Base-by-base conservation (phyloP, 2,329 filamentous ascomycete species). In the Xylaria sp. region DNA sequence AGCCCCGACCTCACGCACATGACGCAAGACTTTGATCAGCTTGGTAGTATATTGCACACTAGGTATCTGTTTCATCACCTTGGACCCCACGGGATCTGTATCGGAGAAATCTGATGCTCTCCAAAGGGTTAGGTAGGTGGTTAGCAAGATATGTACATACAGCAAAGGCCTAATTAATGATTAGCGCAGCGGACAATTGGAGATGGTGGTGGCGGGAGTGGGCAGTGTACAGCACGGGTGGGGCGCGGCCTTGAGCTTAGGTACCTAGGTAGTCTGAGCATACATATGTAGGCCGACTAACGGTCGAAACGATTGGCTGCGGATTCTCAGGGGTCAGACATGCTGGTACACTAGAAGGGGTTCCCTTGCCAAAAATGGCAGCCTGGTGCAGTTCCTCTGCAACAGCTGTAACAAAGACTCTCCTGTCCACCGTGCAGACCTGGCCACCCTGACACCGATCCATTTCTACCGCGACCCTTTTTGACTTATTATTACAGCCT, bases 381-480 rank as follows among this genome's bases (percentile, higher is more conserved):
- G 19, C 30, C 56, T 65, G 61, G 56, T 58, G 27, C 58, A 53
- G 14, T 57, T 62, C 50, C 34, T 45, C 5, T 60, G 55, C 67
- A 59, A 48, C 58, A 66, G 63, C 63, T 69, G 67, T 66, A 66
- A 69, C 63, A 69, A 69, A 69, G 67, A 32, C 55, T 59, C 61
- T 47, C 61, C 51, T 61, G 61, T 21, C 56, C 61, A 42, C 34
- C 36, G 12, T 27, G 42, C n/a, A 47, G 47, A 36, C 54, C 34
- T 9, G 34, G 36, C 61, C 42, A 61, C 42, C 60, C 66, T 68
- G 56, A 61, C 62, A 58, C 63, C 54, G 27, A 55, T 62, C 57
- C 51, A 36, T 48, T 32, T 58, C 62, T 45, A 60, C 50, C 54
- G 21, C 12, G 32, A 32, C 48, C 36, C 32, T 60, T 30, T 36